These are phyloP conservation scores for Wickerhamomyces strasburgensis DNA, from an alignment of 805 yeast species.

Conservation along the genomic window DNA sequence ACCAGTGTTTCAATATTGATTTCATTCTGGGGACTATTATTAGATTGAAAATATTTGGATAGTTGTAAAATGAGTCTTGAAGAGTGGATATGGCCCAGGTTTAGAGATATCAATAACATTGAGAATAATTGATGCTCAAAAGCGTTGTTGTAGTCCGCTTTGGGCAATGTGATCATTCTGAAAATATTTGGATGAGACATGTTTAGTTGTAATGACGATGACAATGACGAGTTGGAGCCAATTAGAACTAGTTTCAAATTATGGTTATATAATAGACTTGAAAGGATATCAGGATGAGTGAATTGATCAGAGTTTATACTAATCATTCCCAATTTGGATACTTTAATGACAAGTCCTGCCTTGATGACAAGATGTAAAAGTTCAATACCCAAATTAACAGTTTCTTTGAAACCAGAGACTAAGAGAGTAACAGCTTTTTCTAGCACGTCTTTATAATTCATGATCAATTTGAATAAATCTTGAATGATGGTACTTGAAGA, in stretches of 20 bases:
- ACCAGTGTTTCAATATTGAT: conserved; percentile 21
- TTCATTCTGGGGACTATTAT: conserved; percentile 20
- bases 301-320: too few relatives aligned
- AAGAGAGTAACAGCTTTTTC: conserved; percentile 44
- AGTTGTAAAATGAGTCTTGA: conserved; percentile 40
- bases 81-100: conserved; percentile 41
- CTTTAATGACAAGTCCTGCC: conserved; percentile 17
- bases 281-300: neutral
- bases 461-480: conserved; percentile 40
- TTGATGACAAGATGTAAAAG: conserved; percentile 42
- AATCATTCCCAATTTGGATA: conserved; percentile 27
- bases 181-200: conserved; percentile 52
- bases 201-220: conserved; percentile 50
- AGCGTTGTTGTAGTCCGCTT: conserved; percentile 29
- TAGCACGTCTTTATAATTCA: conserved; percentile 45
- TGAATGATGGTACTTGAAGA: conserved; percentile 27
- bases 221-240: conserved; percentile 46
- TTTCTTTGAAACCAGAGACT: conserved; percentile 48
- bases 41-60: conserved; percentile 35
- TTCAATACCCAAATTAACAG: conserved; percentile 45
- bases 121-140: conserved; percentile 41
- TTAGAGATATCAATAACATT: conserved; percentile 42
- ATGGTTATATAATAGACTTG: conserved; percentile 2
- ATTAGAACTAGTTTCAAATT: conserved; percentile 21
- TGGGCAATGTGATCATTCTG: conserved; percentile 45